Base-by-base conservation (phyloP, 225 moss, liverwort and hornwort genomes). In the Climacium dendroides region DNA sequence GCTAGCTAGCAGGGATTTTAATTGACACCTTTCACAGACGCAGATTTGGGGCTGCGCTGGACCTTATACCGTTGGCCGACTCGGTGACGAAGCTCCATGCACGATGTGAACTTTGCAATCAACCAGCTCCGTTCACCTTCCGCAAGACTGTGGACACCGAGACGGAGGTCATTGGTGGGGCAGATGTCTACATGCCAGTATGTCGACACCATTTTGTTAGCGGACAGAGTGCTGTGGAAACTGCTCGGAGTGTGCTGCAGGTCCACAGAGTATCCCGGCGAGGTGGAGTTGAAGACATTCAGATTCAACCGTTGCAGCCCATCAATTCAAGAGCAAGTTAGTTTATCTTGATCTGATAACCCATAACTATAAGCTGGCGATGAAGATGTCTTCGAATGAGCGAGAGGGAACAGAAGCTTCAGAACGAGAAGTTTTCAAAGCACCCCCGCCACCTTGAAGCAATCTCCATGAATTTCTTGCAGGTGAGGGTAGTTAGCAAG, bases 111-210 rank as follows among this genome's bases (percentile, higher is more conserved):
- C 91, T 97, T 39, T 99, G 99, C 90, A 94, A 95, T 64, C 95
- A 90, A 84, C 96, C 95, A 83, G 99, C 97, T 73, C 86, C 93
- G 80, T 99, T 99, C 81, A 95, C 95, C 62, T 96, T 96, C 74
- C 94, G 97, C 13, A 99, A 97, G 89, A 96, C 96, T 28, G 91
- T 91, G 15, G 95, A 96, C 85, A 96, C 78, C 9, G 76, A 94
- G 79, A 95, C 93, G 13, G 95, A 95, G 86, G 75, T 97, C 54
- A 96, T 99, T 52, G 99, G 96, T 65, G 99, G 99, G 84, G 94
- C 94, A 79, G 96, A 99, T 89, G 91, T 99, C 32, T 99, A 99
- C 61, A 99, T 99, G 99, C 99, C 99, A 52, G 95, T 97, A 3
- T 99, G 99, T 83, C 93, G 99, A 37, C 94, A 95, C 80, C 99